phyloP scores from a whole-genome alignment of 805 yeast species.

The Cephaloascus albidus region DNA sequence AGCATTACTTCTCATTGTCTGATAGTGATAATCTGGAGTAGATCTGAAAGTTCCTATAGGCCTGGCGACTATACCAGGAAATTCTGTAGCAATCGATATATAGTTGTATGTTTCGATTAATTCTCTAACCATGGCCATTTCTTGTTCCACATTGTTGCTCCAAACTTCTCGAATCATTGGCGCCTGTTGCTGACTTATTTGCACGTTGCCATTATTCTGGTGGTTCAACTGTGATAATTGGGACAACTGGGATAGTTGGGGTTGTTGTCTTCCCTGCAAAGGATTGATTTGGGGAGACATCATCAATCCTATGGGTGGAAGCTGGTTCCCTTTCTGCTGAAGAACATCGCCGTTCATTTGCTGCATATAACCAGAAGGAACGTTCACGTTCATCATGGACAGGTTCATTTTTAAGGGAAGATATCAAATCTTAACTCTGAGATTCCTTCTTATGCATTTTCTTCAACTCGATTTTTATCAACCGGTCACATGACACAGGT shows the following conservation, averaged over 20 bases:
- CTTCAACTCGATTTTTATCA: too few relatives aligned
- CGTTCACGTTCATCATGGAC: background rate
- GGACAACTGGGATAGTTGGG: too few relatives aligned
- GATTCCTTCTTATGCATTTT: too few relatives aligned
- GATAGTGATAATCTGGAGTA: slow-evolving; percentile 90
- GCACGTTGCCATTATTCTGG: slow-evolving; percentile 10
- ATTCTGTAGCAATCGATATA: slow-evolving; percentile 78
- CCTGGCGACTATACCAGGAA: slow-evolving; percentile 92
- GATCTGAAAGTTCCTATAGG: slow-evolving; percentile 92
- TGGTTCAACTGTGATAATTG: slow-evolving; percentile 6
- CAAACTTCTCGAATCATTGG: slow-evolving; percentile 66
- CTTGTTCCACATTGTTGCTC: slow-evolving; percentile 59
- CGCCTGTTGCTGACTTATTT: slow-evolving; percentile 28
- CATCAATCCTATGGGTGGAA: slow-evolving; percentile 1
- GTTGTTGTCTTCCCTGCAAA: slow-evolving; percentile 4
- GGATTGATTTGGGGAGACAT: slow-evolving; percentile 1
- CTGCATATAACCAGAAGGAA: background rate
- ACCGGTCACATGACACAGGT: too few relatives aligned
- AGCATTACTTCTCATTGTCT: slow-evolving; percentile 85
- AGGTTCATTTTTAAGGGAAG: background rate
- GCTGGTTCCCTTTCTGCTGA: slow-evolving; percentile 3
- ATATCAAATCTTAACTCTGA: too few relatives aligned
- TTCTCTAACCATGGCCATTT: slow-evolving; percentile 52
- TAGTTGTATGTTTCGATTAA: slow-evolving; percentile 47
- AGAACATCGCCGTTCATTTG: background rate